Evolutionary conservation across 2,329 filamentous ascomycete species (phyloP), one percentile per base, ranked within the genome.

Genomic region (Aspergillus fischeri): DNA sequence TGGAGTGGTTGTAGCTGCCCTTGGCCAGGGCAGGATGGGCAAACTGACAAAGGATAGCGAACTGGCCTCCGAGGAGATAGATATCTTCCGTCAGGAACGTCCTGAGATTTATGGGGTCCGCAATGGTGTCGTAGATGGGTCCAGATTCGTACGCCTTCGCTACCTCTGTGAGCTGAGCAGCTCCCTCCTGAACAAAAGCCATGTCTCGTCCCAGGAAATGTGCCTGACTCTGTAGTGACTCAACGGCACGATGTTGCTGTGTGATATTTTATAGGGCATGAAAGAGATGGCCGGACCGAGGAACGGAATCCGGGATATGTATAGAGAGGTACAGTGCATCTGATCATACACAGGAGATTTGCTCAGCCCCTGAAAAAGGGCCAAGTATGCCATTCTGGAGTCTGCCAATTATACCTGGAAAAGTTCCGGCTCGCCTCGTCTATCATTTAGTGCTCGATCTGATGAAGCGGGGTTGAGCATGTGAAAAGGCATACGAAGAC

Each of bases 11-110:
- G 53, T 57, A 63, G 17, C 55, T 64, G 32, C 66, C 67, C 48
- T 69, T 65, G 7, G 62, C 66, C 6, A 70, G 54, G 3, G 51
- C 63, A 11, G 65, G 65, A 28, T 68, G 66, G 1, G 66, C 65
- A 35, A 70, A 66, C 53, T 70, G 67, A 56, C 63, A 65, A 1
- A 68, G 50, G 49, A 69, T 65, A 11, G 67, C 67, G 3, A 58
- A 44, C 20, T 61, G 60, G 9, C 57, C 60, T 24, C 56, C 48
- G 1, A 60, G 51, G 3, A 60, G 51, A 53, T 60, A 60, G 53
- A 60, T 60, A 51, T 60, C 52, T 11, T 56, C 44, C 7, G 27
- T 11, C n/a, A 55, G 32, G 44, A 60, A 20, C 1, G 58, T 17
- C 20, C 25, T 35, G 4, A 60, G 51, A 8, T 21, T 21, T 2